Conservation (phyloP, 2,329 filamentous ascomycete species). For the Phialophora expanda region DNA sequence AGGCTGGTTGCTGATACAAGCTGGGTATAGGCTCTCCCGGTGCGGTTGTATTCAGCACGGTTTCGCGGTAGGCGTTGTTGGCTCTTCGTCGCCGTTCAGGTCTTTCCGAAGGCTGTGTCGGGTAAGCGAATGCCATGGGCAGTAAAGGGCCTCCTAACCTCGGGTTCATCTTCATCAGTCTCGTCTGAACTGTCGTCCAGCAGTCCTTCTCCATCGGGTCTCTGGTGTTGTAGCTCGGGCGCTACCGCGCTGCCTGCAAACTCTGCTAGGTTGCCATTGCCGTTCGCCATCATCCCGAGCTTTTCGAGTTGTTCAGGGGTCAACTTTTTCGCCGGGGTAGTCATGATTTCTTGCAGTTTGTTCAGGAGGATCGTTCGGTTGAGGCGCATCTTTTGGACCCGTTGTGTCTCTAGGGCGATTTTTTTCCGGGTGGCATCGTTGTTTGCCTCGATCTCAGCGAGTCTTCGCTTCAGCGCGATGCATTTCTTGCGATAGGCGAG, state of each 20-base stretch:
- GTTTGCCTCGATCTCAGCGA: slow-evolving; percentile 87
- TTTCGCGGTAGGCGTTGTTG: slow-evolving; percentile 39
- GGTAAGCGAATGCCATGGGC: slow-evolving; percentile 34
- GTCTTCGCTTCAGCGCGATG: slow-evolving; percentile 88
- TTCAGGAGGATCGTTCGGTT: slow-evolving; percentile 78
- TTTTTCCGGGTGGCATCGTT: slow-evolving; percentile 84
- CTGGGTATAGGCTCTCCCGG: slow-evolving; percentile 21
- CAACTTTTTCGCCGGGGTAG: slow-evolving; percentile 70
- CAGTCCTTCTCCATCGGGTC: slow-evolving; percentile 37
- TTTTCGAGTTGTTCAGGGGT: slow-evolving; percentile 76
- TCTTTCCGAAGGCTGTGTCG: slow-evolving; percentile 52
- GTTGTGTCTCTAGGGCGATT: slow-evolving; percentile 78
- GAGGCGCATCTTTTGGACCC: slow-evolving; percentile 88
- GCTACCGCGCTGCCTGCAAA: slow-evolving; percentile 48
- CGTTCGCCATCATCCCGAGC: slow-evolving; percentile 40
- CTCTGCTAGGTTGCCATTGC: slow-evolving; percentile 61
- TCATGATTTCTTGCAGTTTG: slow-evolving; percentile 59
- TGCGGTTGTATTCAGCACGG: slow-evolving; percentile 35
- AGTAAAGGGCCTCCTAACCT: slow-evolving; percentile 38
- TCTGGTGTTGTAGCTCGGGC: slow-evolving; percentile 26
- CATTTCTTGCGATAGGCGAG: slow-evolving; percentile 96
- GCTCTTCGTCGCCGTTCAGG: slow-evolving; percentile 50
- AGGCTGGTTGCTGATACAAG: slow-evolving; percentile 33
- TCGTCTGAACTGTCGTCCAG: slow-evolving; percentile 40
- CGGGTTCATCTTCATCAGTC: slow-evolving; percentile 40